Evolutionary conservation across 1,139 yeast species (phyloP), one percentile per base, ranked within the genome.

Genomic region (Magnusiomyces fungicola): DNA sequence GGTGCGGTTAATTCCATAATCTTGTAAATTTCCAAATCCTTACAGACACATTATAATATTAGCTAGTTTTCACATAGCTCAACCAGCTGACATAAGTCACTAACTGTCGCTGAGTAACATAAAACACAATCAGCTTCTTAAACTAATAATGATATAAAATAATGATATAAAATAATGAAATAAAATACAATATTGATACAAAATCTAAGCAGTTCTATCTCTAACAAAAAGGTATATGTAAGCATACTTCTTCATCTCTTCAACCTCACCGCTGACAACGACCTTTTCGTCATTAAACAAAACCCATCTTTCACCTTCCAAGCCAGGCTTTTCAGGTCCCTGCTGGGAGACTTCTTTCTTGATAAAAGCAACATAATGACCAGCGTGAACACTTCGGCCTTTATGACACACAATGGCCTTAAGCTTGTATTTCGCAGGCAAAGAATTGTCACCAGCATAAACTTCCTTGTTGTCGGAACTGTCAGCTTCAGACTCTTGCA

Each of bases 241-340:
- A 12, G 75, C 75, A 51, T 56, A 86, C 72, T 64, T 86, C 88
- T 52, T 76, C 61, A 86, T 69, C 53, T 78, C 81, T 30, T 72
- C 74, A 2, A 67, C 67, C 16, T 79, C 83, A 29, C 78, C 82
- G 12, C 34, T 30, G 22, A 75, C 68, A 7, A 87, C 95, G 12
- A 92, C 96, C 65, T 89, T 90, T 61, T 92, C 99, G 64, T 92
- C 99, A 60, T 92, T 92, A 69, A 81, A 92, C 52, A 92, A 70
- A 0, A 85, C 83, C 97, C 97, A 90, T 51, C 72, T 70, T n/a
- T 60, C 68, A 21, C 16, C 16, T 14, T 7, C 29, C 9, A 10
- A n/a, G 5, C 18, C 18, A 10, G 25, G n/a, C 16, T 27, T 21
- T 43, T 67, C 66, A 6, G 53, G 56, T 72, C 72, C 46, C 4